Evolutionary conservation across 352 stramenopile genomes (phyloP).

Genomic region (Globisporangium viniferum): DNA sequence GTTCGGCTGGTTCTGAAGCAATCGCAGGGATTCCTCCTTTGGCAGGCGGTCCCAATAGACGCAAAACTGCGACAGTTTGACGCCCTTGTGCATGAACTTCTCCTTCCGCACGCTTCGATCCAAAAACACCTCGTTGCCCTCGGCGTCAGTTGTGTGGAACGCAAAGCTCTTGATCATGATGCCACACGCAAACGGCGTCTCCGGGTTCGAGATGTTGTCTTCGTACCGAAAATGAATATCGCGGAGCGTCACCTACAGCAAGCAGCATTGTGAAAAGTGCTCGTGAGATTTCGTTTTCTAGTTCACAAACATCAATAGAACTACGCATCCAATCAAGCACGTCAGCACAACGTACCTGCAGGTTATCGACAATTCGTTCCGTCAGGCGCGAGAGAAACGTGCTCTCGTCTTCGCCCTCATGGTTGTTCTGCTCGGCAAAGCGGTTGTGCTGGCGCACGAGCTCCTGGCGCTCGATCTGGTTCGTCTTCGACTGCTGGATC

Average conservation of each 20-base stretch:
- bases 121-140: conserved; percentile 65
- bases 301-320: not conserved
- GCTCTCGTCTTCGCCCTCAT: conserved; percentile 56
- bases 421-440: conserved; percentile 42
- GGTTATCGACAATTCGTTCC: conserved; percentile 73
- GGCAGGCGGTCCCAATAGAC: conserved; percentile 71
- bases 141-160: conserved; percentile 70
- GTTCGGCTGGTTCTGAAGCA: conserved; percentile 36
- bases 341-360: conserved; percentile 29
- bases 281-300: not conserved
- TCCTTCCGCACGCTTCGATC: conserved; percentile 40
- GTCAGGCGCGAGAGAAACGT: conserved; percentile 80
- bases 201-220: conserved; percentile 60
- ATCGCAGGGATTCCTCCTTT: conserved; percentile 10
- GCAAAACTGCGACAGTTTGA: conserved; percentile 42
- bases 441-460: conserved; percentile 66
- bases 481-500: conserved; percentile 52
- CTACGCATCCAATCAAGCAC: not conserved
- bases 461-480: conserved; percentile 62
- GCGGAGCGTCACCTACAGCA: conserved; percentile 45
- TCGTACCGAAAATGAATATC: conserved; percentile 80
- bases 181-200: conserved; percentile 64
- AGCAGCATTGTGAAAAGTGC: not conserved
- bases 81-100: conserved; percentile 61
- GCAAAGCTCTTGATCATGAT: conserved; percentile 64